A percentile compares a stretch with the other conserved stretches of the same genome.
Evolutionary conservation across 495 filamentous ascomycete genomes (phyloP).

Genomic region (Lepidopterella palustris): DNA sequence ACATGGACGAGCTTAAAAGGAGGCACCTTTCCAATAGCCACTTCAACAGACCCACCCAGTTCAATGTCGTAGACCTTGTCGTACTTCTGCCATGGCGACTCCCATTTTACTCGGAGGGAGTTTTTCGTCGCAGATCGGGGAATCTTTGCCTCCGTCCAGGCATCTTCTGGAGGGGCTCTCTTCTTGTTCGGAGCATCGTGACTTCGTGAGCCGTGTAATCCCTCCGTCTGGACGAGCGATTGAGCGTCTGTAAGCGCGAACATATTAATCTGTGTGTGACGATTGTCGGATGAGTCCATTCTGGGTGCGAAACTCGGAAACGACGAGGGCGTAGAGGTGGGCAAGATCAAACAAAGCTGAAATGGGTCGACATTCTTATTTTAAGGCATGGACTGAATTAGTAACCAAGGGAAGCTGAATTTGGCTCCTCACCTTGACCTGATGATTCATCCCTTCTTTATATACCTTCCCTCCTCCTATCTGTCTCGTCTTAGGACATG

Average conservation of each 20-base stretch:
- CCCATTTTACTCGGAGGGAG: background rate
- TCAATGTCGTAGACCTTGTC: background rate
- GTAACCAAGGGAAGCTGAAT: no score
- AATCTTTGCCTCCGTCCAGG: no score
- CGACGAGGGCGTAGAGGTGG: background rate
- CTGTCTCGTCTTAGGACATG: background rate
- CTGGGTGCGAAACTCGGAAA: no score
- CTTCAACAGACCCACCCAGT: background rate
- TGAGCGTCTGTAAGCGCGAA: background rate
- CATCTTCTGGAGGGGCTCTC: no score
- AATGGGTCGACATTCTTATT: no score
- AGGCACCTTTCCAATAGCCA: background rate
- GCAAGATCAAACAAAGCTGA: background rate
- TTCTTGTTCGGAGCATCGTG: background rate
- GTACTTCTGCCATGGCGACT: background rate
- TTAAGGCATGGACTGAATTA: no score
- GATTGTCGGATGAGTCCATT: background rate
- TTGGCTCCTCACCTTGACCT: no score
- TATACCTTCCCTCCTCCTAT: background rate
- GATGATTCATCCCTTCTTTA: no score
- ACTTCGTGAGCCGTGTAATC: background rate
- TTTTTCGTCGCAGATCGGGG: background rate
- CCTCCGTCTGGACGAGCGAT: background rate
- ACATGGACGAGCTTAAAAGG: background rate
- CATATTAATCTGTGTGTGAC: background rate